phyloP scores from a whole-genome alignment of 2,329 filamentous ascomycete genomes.

The Purpureocillium lavendulum region DNA sequence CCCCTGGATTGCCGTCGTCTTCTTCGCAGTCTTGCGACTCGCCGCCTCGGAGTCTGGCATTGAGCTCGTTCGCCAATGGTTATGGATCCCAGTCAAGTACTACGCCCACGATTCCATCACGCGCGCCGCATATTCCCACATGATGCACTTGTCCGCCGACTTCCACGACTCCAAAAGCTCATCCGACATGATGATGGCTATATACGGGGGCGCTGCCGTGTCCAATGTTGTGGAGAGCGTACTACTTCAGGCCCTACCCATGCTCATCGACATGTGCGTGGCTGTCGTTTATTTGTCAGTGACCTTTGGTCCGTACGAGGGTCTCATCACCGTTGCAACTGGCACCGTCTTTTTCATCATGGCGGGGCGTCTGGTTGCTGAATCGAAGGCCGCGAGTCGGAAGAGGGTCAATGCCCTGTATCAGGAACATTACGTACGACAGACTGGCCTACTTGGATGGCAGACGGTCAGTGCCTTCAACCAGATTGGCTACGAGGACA shows the following conservation, averaged over 20 bases:
- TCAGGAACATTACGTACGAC: conserved; percentile 46
- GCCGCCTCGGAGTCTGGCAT: conserved; percentile 46
- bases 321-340: conserved; percentile 52
- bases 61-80: conserved; percentile 42
- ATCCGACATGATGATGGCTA: conserved; percentile 49
- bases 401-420: conserved; percentile 44
- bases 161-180: conserved; percentile 54
- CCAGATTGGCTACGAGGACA: conserved; percentile 47
- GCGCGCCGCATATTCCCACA: conserved; percentile 48
- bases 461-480: conserved; percentile 53
- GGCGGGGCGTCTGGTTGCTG: conserved; percentile 41
- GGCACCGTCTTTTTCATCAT: conserved; percentile 48
- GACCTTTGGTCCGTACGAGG: conserved; percentile 52
- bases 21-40: conserved; percentile 44
- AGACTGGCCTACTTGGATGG: conserved; percentile 50
- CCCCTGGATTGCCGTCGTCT: conserved; percentile 42
- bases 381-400: conserved; percentile 39
- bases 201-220: conserved; percentile 43
- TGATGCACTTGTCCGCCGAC: conserved; percentile 52
- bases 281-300: conserved; percentile 52
- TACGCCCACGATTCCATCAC: conserved; percentile 46
- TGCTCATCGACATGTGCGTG: conserved; percentile 50
- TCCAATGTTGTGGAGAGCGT: conserved; percentile 50
- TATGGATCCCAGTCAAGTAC: conserved; percentile 51
- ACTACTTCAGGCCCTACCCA: conserved; percentile 49